A percentile compares a stretch with the other conserved stretches of the same genome.
phyloP scores from a whole-genome alignment of 1,284 basidiomycete genomes.

The Microstroma glucosiphilum region DNA sequence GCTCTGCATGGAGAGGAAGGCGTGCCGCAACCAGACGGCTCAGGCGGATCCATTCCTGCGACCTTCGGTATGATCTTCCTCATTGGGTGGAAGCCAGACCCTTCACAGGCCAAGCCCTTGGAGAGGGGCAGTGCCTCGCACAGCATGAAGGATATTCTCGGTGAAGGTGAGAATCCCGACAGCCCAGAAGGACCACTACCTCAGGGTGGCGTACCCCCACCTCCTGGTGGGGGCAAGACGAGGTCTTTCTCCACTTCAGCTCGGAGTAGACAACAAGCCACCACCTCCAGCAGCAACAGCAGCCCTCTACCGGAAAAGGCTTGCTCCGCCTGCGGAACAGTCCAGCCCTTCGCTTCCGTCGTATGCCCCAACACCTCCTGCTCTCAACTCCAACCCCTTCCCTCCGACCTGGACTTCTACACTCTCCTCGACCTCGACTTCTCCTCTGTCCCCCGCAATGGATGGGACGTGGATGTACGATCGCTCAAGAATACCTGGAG shows the following conservation, averaged over 20 bases:
- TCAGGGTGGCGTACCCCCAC: not conserved
- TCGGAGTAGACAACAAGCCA: not conserved
- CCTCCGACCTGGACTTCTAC: slow-evolving; percentile 33
- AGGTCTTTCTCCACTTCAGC: slow-evolving; percentile 6
- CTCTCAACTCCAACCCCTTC: slow-evolving; percentile 32
- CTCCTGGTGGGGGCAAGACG: slow-evolving; percentile 3
- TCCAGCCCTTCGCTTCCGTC: not conserved
- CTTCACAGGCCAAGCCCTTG: slow-evolving; percentile 74
- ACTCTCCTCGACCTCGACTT: slow-evolving; percentile 34
- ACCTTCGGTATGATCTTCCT: slow-evolving; percentile 95
- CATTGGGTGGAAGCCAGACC: slow-evolving; percentile 94
- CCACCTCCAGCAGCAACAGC: not conserved
- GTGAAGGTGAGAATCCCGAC: slow-evolving; percentile 16
- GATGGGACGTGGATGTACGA: slow-evolving; percentile 30
- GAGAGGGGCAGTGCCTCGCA: slow-evolving; percentile 75
- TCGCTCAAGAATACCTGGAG: slow-evolving; percentile 41
- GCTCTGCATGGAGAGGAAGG: slow-evolving; percentile 56
- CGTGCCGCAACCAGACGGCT: slow-evolving; percentile 4
- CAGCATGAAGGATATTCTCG: slow-evolving; percentile 64
- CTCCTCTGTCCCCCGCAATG: slow-evolving; percentile 20
- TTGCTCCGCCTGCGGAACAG: not conserved
- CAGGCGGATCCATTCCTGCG: slow-evolving; percentile 75
- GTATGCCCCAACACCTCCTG: slow-evolving; percentile 13
- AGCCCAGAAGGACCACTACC: slow-evolving; percentile 1
- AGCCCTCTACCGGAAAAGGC: not conserved